Evolutionary conservation across 2,329 filamentous ascomycete species (phyloP), one percentile per base, ranked within the genome.

Genomic region (Aspergillus intermedius): DNA sequence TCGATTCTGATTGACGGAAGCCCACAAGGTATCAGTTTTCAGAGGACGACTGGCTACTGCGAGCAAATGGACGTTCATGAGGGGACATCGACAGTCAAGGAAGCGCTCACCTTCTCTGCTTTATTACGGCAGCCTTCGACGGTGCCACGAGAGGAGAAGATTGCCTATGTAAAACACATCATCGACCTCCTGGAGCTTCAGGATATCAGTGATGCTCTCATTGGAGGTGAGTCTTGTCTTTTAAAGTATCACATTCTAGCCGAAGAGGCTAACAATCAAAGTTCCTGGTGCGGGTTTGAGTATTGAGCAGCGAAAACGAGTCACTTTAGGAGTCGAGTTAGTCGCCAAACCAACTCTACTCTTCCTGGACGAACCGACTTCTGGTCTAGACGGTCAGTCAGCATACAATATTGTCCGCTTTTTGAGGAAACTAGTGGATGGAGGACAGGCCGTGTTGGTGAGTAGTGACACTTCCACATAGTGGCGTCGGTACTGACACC

Each of bases 31-130:
- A 64, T 63, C 21, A 71, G 73, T 2, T 78, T 79, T 56, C 75
- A 77, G 51, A 62, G 76, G 19, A 72, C 69, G 2, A 74, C 75
- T 0, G 77, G 76, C 0, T 79, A 76, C 58, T 75, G 72, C 21
- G 74, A 86, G 57, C 83, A 86, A 57, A 77, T 79, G 65, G 83
- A 86, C 55, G 74, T 86, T 1, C 82, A 85, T 56, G 80, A 84
- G 50, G 74, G 77, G 0, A 82, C 79, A 0, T 73, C 81, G 0
- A 86, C 83, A 0, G 81, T 86, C 0, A 73, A 78, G 5, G 83
- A 86, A 54, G 82, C 83, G 0, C 67, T 86, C 0, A 72, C 78
- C 8, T 86, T 86, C 59, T 83, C 81, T 0, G 83, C 83, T 0
- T 67, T 82, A 0, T 72, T 86, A 0, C 76, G 83, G 1, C 83